Evolutionary conservation across 208 protist genomes (phyloP).

Genomic region (Trypanosoma mega): DNA sequence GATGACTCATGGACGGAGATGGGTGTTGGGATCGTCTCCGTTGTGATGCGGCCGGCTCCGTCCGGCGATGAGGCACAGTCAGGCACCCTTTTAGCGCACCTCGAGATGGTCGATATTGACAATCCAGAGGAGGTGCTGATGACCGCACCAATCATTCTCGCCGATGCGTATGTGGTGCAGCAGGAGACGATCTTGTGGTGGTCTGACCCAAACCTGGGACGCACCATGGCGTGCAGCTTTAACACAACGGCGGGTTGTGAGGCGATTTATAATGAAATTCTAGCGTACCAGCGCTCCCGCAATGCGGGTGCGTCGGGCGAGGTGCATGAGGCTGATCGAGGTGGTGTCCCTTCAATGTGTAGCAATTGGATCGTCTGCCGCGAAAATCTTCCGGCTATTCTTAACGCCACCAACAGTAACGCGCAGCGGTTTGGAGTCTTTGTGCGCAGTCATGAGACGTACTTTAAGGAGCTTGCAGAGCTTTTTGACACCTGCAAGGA

Average conservation of each 20-base stretch:
- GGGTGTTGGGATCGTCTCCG: constrained; percentile 56
- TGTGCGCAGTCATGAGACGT: constrained; percentile 42
- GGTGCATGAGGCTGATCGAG: constrained; percentile 2
- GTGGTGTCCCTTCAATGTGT: constrained; percentile 17
- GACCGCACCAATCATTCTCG: constrained; percentile 49
- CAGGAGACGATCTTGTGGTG: constrained; percentile 69
- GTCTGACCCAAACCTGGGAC: constrained; percentile 58
- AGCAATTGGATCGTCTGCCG: constrained; percentile 48
- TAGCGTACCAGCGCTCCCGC: constrained; percentile 37
- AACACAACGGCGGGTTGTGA: constrained; percentile 64
- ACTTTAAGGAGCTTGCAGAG: constrained; percentile 50
- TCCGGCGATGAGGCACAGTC: neutral
- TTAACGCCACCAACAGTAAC: constrained; percentile 45
- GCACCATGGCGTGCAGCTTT: constrained; percentile 76
- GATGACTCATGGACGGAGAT: constrained; percentile 64
- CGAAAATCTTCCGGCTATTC: constrained; percentile 58
- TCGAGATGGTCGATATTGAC: constrained; percentile 57
- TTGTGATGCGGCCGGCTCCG: constrained; percentile 19
- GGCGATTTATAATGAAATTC: constrained; percentile 42
- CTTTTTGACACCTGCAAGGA: constrained; percentile 43
- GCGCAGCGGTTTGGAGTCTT: constrained; percentile 60
- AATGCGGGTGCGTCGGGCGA: constrained; percentile 4
- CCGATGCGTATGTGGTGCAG: constrained; percentile 73
- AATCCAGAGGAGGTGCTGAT: constrained; percentile 59
- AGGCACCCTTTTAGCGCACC: constrained; percentile 23